Percentiles rank a stretch among this genome's conserved stretches.
Conservation (phyloP, 805 yeast genomes). For the Tetrapisispora phaffii region DNA sequence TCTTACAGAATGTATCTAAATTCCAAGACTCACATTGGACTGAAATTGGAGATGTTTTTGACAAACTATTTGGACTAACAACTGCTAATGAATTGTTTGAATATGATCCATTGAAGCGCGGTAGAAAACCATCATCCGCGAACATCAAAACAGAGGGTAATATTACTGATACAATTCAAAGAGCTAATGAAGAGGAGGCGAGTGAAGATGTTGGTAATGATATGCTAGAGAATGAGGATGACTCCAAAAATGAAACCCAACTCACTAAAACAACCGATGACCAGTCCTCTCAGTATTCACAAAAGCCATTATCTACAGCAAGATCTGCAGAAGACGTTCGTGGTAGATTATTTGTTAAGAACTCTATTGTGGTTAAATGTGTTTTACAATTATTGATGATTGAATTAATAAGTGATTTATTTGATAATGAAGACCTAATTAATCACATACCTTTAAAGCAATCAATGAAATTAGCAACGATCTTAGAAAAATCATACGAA, state of each 20-base stretch:
- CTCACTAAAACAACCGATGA: conserved; percentile 2
- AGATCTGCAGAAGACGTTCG: conserved; percentile 32
- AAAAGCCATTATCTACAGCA: neutral
- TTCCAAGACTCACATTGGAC: conserved; percentile 68
- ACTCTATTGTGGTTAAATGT: conserved; percentile 82
- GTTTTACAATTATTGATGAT: conserved; percentile 83
- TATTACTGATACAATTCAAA: conserved; percentile 26
- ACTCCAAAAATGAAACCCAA: neutral
- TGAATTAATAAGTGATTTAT: conserved; percentile 71
- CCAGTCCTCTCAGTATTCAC: conserved; percentile 7
- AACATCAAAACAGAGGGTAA: conserved; percentile 26
- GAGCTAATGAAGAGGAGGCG: conserved; percentile 28
- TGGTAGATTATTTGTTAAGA: conserved; percentile 45
- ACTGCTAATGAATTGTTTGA: conserved; percentile 79
- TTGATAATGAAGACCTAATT: conserved; percentile 62
- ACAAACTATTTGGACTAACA: conserved; percentile 63
- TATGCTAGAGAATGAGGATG: conserved; percentile 8
- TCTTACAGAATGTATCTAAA: conserved; percentile 61
- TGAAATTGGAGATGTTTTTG: conserved; percentile 54
- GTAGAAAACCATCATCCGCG: conserved; percentile 20
- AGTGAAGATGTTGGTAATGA: conserved; percentile 32
- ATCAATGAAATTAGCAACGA: conserved; percentile 47
- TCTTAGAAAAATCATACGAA: conserved; percentile 59
- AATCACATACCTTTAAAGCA: conserved; percentile 56
- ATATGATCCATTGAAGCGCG: conserved; percentile 33